A percentile compares a stretch with the other conserved stretches of the same genome.
Evolutionary conservation across 306 rosid species (phyloP).

Genomic region (Macrotyloma uniflorum): DNA sequence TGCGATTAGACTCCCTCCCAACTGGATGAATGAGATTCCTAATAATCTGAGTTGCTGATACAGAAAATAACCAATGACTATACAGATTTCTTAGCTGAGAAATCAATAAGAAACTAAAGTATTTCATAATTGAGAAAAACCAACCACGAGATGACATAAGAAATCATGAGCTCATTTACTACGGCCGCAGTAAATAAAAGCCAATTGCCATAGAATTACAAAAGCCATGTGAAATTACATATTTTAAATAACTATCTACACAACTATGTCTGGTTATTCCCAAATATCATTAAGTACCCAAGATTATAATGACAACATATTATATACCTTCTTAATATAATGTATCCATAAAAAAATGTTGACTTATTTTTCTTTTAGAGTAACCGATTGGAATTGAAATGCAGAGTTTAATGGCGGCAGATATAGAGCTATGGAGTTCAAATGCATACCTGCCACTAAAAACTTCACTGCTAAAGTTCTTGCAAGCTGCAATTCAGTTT

Average conservation of each 20-base stretch:
- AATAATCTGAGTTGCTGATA: constrained; percentile 46
- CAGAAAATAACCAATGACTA: constrained; percentile 11
- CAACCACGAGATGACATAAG: not conserved
- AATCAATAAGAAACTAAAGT: not conserved
- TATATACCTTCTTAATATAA: not conserved
- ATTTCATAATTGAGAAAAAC: not conserved
- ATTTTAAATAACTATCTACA: not conserved
- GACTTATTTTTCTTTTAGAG: not conserved
- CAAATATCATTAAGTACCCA: not conserved
- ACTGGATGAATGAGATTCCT: constrained; percentile 34
- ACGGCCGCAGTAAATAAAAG: not conserved
- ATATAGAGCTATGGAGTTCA: not conserved
- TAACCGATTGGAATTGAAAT: not conserved
- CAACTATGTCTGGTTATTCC: not conserved
- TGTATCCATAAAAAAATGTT: not conserved
- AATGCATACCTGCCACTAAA: constrained; percentile 45
- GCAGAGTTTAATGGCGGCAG: not conserved
- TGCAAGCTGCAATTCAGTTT: constrained; percentile 49
- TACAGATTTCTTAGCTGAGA: not conserved
- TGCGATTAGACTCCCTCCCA: constrained; percentile 30
- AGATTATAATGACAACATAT: not conserved
- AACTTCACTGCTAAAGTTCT: constrained; percentile 38
- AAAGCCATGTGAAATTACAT: not conserved
- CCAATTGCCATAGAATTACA: not conserved
- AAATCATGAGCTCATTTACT: not conserved